Conservation (phyloP, 257 asterid species). For the Solanum piurae region DNA sequence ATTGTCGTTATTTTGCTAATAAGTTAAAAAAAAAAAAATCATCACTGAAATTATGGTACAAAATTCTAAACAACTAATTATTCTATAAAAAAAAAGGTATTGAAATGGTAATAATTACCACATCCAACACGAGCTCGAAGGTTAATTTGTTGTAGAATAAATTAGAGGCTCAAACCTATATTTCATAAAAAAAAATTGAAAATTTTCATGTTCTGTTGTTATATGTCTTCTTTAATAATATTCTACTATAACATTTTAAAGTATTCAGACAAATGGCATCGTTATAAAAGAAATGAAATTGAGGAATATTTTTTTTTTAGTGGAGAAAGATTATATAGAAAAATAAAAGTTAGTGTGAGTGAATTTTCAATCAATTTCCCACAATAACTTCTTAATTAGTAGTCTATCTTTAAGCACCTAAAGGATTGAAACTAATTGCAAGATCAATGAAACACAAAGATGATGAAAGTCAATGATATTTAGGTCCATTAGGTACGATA, state of each 20-base stretch:
- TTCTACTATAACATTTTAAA: too few relatives aligned
- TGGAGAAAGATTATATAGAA: background rate
- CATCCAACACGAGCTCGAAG: background rate
- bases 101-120: background rate
- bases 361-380: background rate
- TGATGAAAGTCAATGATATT: background rate
- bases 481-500: background rate
- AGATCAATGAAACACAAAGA: background rate
- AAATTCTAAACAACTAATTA: background rate
- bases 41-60: too few relatives aligned
- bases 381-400: background rate
- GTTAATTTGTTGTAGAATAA: too few relatives aligned
- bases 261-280: too few relatives aligned
- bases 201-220: background rate
- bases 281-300: too few relatives aligned
- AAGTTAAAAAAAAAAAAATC: background rate
- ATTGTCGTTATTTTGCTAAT: background rate
- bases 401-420: background rate
- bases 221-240: background rate
- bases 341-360: background rate
- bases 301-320: too few relatives aligned
- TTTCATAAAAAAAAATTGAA: background rate
- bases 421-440: background rate
- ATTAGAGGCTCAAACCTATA: background rate
- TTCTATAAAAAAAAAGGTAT: background rate